phyloP scores from a whole-genome alignment of 768 basidiomycete genomes.

The Podaxis pistillaris region DNA sequence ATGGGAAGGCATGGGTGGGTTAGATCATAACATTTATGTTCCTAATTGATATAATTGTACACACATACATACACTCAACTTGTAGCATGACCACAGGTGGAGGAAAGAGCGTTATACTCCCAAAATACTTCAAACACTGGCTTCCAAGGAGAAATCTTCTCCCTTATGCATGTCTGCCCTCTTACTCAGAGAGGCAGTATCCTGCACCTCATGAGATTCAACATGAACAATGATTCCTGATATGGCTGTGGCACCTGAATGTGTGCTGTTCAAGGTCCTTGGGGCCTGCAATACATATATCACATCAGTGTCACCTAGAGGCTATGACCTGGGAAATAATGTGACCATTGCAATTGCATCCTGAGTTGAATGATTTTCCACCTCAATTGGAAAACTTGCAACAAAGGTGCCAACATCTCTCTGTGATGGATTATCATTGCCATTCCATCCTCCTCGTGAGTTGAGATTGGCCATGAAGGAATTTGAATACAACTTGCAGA shows the following conservation, averaged over 20 bases:
- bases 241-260: not conserved
- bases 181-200: not conserved
- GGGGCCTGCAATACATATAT: not conserved
- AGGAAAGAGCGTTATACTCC: too few relatives aligned
- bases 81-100: too few relatives aligned
- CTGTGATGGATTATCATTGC: not conserved
- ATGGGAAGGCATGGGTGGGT: too few relatives aligned
- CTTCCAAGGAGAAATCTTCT: too few relatives aligned
- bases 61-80: too few relatives aligned
- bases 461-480: slow-evolving; percentile 39
- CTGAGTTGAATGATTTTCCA: too few relatives aligned
- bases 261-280: not conserved
- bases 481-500: slow-evolving; percentile 41
- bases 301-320: not conserved
- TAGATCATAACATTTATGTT: too few relatives aligned
- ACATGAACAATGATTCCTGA: not conserved
- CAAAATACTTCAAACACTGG: too few relatives aligned
- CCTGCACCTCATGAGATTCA: not conserved
- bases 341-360: too few relatives aligned
- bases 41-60: too few relatives aligned
- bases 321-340: too few relatives aligned
- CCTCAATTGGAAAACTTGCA: not conserved
- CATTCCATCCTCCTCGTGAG: slow-evolving; percentile 29
- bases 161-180: not conserved
- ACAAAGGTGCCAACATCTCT: not conserved